Evolutionary conservation across 2,329 filamentous ascomycete genomes (phyloP).

Genomic region (Ophiostoma tasmaniense): DNA sequence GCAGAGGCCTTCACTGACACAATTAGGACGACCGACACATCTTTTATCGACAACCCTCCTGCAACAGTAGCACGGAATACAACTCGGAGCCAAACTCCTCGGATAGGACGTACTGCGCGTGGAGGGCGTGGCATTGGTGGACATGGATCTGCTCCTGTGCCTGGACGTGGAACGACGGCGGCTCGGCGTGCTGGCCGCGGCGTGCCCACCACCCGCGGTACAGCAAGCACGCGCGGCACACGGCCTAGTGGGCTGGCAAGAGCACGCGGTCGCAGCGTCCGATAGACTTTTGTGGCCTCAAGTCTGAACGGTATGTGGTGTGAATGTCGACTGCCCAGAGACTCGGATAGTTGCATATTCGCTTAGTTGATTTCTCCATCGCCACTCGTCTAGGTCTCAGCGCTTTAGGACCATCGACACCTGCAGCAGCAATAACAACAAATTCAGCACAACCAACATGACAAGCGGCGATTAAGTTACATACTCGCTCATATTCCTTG

Average conservation of each 20-base stretch:
- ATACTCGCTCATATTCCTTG: not conserved
- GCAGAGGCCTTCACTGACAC: conserved; percentile 1
- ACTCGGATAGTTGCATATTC: conserved; percentile 19
- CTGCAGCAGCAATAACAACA: not conserved
- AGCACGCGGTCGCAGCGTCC: conserved; percentile 38
- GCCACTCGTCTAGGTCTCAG: not conserved
- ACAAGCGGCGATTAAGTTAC: not conserved
- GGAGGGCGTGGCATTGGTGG: conserved; percentile 30
- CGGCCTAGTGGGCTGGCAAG: conserved; percentile 39
- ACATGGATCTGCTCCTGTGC: not conserved
- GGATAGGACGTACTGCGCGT: conserved; percentile 27
- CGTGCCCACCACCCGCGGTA: conserved; percentile 27
- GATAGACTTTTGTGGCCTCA: conserved; percentile 28
- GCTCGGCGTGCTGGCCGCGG: conserved; percentile 30
- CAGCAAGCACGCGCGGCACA: conserved; percentile 25
- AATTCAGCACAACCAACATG: not conserved
- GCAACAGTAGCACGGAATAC: conserved; percentile 41
- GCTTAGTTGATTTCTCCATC: not conserved
- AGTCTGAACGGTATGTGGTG: not conserved
- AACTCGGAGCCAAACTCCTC: conserved; percentile 37
- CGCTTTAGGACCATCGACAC: not conserved
- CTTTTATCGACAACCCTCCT: conserved; percentile 77
- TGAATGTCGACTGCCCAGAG: not conserved
- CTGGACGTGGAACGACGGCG: conserved; percentile 29
- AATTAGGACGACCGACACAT: conserved; percentile 76